A percentile compares a stretch with the other conserved stretches of the same genome.
Conservation (phyloP, 768 basidiomycete species). For the Ramaria sp. region DNA sequence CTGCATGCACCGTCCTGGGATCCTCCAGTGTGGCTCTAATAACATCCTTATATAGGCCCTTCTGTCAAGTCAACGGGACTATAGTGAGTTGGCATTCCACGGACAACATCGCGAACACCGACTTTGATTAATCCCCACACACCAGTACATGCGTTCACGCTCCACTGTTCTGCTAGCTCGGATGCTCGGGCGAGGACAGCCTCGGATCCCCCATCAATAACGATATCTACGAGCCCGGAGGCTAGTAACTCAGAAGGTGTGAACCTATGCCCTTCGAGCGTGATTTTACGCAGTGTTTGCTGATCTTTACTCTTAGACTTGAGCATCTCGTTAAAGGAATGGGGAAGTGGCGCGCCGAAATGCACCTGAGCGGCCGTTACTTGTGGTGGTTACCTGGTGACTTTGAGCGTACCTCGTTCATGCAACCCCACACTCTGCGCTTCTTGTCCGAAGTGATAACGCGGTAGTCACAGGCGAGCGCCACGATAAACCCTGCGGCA, state of each 20-base stretch:
- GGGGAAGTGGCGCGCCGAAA: conserved; percentile 76
- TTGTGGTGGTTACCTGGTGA: not conserved
- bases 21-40: conserved; percentile 23
- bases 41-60: conserved; percentile 45
- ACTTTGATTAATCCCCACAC: conserved; percentile 74
- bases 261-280: conserved; percentile 73
- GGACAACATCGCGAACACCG: not conserved
- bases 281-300: conserved; percentile 54
- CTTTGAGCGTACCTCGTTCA: conserved; percentile 66
- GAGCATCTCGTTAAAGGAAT: conserved; percentile 55
- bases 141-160: conserved; percentile 41
- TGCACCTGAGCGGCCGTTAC: conserved; percentile 38
- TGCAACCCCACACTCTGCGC: conserved; percentile 76
- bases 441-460: conserved; percentile 76
- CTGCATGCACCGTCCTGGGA: not conserved
- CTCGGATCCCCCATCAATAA: conserved; percentile 47
- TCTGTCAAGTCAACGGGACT: conserved; percentile 22
- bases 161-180: conserved; percentile 45
- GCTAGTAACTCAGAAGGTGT: conserved; percentile 59
- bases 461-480: conserved; percentile 79
- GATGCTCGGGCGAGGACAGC: conserved; percentile 54
- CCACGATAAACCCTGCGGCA: conserved; percentile 72
- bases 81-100: not conserved
- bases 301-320: conserved; percentile 54
- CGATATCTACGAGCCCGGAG: conserved; percentile 58